Evolutionary conservation across 2,329 filamentous ascomycete genomes (phyloP), one percentile per base, ranked within the genome.

Genomic region (Proliferodiscus dingleyae): DNA sequence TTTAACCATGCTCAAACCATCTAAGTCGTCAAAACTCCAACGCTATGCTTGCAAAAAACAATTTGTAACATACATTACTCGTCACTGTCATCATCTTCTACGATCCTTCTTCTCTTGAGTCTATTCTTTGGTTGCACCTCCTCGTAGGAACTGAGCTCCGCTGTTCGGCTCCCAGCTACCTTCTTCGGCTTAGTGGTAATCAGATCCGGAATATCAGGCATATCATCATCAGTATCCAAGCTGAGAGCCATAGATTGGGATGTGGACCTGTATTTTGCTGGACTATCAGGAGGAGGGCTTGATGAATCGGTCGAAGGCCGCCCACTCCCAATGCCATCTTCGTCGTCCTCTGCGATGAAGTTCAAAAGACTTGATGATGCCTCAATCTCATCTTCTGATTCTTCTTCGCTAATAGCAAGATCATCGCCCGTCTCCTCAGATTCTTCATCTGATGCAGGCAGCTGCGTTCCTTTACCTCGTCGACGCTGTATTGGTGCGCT

Each of bases 291-390:
- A 23, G 51, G 52, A 13, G 55, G 50, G 8, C 45, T 53, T 3
- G 53, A 55, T 16, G 55, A 51, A 41, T 49, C 37, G 9, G 40
- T 46, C 34, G 51, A 43, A 6, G 40, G 62, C 72, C 11, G 66
- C 70, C 37, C 66, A 39, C 61, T 74, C 8, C 70, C 70, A n/a
- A 34, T 32, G 10, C 23, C 63, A 59, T 18, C 34, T 61, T 72
- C 21, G 46, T 74, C 16, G 63, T 81, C 63, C 63, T 80, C 63
- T 68, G 47, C 69, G 57, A 87, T 60, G 64, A 87, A 75, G 66
- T 80, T 68, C 54, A 77, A 46, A 11, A 80, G 61, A 52, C 78
- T 75, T 36, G 64, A 37, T 24, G 19, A 37, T 4, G 34, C 67
- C 10, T 71, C 72, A 43, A 49, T 53, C 37, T 68, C 70, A 47